Conservation (phyloP, 306 rosid genomes). For the Cercis canadensis region DNA sequence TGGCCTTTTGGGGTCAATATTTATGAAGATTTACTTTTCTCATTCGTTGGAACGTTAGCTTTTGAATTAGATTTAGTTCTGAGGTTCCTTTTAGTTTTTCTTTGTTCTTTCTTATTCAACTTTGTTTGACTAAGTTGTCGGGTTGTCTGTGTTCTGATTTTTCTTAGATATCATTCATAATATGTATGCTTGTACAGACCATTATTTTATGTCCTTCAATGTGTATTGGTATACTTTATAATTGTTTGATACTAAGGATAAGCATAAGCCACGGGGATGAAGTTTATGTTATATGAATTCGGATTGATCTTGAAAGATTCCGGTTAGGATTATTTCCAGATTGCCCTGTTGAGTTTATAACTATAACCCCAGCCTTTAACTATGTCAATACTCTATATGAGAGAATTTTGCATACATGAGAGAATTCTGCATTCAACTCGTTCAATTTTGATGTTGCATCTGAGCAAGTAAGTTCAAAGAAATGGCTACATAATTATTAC, state of each 20-base stretch:
- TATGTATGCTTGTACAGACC: background rate
- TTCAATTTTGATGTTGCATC: conserved; percentile 9
- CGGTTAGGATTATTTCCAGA: background rate
- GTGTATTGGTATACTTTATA: conserved; percentile 7
- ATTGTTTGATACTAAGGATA: conserved; percentile 12
- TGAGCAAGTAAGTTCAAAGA: background rate
- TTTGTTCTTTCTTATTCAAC: conserved; percentile 16
- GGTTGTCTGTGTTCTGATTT: conserved; percentile 9
- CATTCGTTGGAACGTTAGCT: background rate
- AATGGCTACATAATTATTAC: background rate
- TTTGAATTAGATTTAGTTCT: conserved; percentile 1
- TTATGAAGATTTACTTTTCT: conserved; percentile 2
- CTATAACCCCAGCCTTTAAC: background rate
- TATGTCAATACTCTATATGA: background rate
- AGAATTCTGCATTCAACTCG: background rate
- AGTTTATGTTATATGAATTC: conserved; percentile 4
- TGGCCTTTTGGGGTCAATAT: background rate
- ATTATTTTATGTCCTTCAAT: conserved; percentile 32
- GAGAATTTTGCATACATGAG: too few species aligned
- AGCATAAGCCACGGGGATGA: background rate
- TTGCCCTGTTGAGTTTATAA: conserved; percentile 16
- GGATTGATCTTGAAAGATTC: conserved; percentile 25
- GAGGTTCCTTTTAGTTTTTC: background rate
- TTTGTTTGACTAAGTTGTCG: background rate
- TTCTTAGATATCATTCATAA: background rate